Evolutionary conservation across 768 basidiomycete species (phyloP).

Genomic region (Multifurca ochricompacta): DNA sequence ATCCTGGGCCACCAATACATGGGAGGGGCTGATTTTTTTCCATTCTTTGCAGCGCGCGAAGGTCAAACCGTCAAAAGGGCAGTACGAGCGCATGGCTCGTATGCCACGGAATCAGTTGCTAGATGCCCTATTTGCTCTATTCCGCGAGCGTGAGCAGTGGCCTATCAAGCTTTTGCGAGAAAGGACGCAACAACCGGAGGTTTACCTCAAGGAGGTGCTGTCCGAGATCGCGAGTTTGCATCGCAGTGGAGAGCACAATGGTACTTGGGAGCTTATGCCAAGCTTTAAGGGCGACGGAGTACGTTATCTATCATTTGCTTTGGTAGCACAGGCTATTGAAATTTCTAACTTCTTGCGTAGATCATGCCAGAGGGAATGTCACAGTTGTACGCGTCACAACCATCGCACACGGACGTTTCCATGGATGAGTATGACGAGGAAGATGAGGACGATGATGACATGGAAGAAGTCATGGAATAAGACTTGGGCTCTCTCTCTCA

Average conservation of each 20-base stretch:
- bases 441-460: conserved; percentile 54
- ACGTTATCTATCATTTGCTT: conserved; percentile 19
- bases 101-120: conserved; percentile 84
- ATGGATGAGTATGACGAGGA: conserved; percentile 50
- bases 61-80: conserved; percentile 57
- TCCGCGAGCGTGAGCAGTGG: conserved; percentile 78
- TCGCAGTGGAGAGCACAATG: conserved; percentile 73
- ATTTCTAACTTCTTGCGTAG: conserved; percentile 21
- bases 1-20: no score
- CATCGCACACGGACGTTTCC: conserved; percentile 30
- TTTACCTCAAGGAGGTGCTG: conserved; percentile 78
- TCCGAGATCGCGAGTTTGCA: conserved; percentile 69
- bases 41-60: conserved; percentile 47
- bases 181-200: conserved; percentile 79
- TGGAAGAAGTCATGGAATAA: conserved; percentile 60
- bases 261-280: conserved; percentile 72
- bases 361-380: conserved; percentile 30
- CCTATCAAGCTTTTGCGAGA: conserved; percentile 68
- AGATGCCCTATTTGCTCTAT: conserved; percentile 72
- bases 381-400: conserved; percentile 22
- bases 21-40: neutral
- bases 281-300: conserved; percentile 62
- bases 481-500: conserved; percentile 9
- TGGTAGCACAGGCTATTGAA: neutral
- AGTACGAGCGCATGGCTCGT: conserved; percentile 85